Base-by-base conservation (phyloP, 139 green algal genomes). In the Tetratostichococcus sp. region DNA sequence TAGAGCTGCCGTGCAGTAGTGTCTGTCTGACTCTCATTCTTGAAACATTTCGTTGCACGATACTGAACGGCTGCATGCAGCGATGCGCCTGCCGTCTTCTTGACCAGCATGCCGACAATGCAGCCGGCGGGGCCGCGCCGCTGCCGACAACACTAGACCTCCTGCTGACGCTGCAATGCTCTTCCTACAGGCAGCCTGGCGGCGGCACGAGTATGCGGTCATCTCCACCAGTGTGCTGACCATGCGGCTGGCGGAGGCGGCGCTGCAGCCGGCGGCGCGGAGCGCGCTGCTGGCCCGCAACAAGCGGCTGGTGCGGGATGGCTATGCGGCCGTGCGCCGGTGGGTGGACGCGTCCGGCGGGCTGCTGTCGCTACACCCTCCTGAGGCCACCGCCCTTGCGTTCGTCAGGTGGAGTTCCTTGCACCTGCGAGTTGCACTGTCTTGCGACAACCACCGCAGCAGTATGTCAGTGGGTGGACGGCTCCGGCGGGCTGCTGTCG, bases 381-480 rank as follows among this genome's bases (percentile, higher is more conserved):
- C n/a, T 2, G 30, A 58, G 17, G 67, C 67, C 3, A 72, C 67
- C 0, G 67, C 67, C 17, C 67, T 72, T 16, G 67, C 32, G 19
- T 72, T 72, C 35, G 67, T 72, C 14, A 62, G 50, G 50, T 62
- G 50, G 39, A n/a, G n/a, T n/a, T n/a, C n/a, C n/a, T n/a, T n/a
- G n/a, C n/a, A n/a, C n/a, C n/a, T n/a, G n/a, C n/a, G n/a, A n/a
- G n/a, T n/a, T n/a, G n/a, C n/a, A n/a, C n/a, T n/a, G n/a, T n/a
- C n/a, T n/a, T n/a, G n/a, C n/a, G n/a, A n/a, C n/a, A n/a, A n/a
- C n/a, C n/a, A n/a, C n/a, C n/a, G n/a, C n/a, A n/a, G n/a, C n/a
- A n/a, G n/a, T n/a, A n/a, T n/a, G n/a, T n/a, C n/a, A n/a, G n/a
- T n/a, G n/a, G n/a, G n/a, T n/a, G n/a, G n/a, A n/a, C n/a, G n/a